Conservation (phyloP, 805 yeast genomes). For the Ogataea trehalophila region DNA sequence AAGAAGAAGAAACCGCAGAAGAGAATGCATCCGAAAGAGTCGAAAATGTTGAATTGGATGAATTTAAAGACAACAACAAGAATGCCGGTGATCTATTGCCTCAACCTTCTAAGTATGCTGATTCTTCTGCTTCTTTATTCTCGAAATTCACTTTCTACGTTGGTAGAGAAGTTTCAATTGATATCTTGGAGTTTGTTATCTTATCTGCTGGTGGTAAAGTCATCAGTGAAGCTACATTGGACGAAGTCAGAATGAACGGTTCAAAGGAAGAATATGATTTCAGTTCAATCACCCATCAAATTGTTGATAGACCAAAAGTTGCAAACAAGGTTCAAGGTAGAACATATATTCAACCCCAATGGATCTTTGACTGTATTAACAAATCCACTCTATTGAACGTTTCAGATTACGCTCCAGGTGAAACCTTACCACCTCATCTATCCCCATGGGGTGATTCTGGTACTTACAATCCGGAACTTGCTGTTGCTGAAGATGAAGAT, state of each 20-base stretch:
- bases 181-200: conserved; percentile 81
- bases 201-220: conserved; percentile 82
- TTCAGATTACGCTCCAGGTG: conserved; percentile 87
- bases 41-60: conserved; percentile 56
- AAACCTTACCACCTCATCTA: conserved; percentile 90
- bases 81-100: conserved; percentile 62
- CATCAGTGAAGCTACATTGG: conserved; percentile 82
- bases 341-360: conserved; percentile 95
- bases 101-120: conserved; percentile 63
- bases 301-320: conserved; percentile 86
- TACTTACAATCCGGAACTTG: conserved; percentile 77
- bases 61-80: conserved; percentile 60
- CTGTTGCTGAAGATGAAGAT: conserved; percentile 35
- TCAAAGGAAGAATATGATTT: conserved; percentile 52
- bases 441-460: conserved; percentile 99
- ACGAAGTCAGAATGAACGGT: conserved; percentile 54
- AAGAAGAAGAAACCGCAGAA: conserved; percentile 33
- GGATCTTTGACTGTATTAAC: conserved; percentile 92
- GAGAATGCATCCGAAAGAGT: conserved; percentile 36
- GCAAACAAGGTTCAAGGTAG: conserved; percentile 78
- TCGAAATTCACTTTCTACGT: conserved; percentile 74
- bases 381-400: conserved; percentile 71
- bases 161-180: conserved; percentile 95
- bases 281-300: conserved; percentile 81
- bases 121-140: conserved; percentile 63